Evolutionary conservation across 768 basidiomycete species (phyloP), one percentile per base, ranked within the genome.

Genomic region (Strobilomyces confusus): DNA sequence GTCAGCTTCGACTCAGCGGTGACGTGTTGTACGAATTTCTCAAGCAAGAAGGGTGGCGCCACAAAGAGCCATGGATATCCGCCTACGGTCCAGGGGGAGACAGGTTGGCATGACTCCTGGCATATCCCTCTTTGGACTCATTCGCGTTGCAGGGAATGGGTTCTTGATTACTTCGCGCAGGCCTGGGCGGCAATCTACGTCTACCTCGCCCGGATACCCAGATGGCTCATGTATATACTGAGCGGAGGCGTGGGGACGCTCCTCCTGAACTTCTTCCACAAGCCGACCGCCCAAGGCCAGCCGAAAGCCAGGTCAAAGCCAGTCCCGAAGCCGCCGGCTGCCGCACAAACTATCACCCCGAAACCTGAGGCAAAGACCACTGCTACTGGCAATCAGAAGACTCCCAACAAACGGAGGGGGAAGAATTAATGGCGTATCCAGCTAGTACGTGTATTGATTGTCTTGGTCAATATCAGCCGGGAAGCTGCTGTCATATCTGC

Each of bases 31-130:
- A 83, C 47, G 74, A 79, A 48, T 91, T 87, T 68, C 72, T 95
- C 52, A 74, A 76, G 57, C 74, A 79, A 12, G 85, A 88, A 54
- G 77, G 67, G 19, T 94, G 83, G 81, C 74, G 75, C 51, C 63
- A 73, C 4, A 80, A 80, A n/a, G 74, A 80, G 8, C 80, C 84
- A 3, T 95, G 92, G 93, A 70, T 72, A 15, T 75, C 83, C 12
- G 63, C 73, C 32, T 95, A 80, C 59, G 80, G 81, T 9, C 92
- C 92, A 9, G 91, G 90, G 36, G 92, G 92, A 37, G 76, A 76
- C 51, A 78, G 84, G 92, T 89, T 63, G 26, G 75, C 44, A 46
- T 37, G 26, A 29, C 8, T 44, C 36, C 17, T 8, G 15, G 20
- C 2, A 5, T 2, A 30, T 23, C 11, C 9, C 11, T 30, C n/a